Percentiles rank a stretch among this genome's conserved stretches.
Evolutionary conservation across 1,284 basidiomycete genomes (phyloP).

Genomic region (Stereum hirsutum): DNA sequence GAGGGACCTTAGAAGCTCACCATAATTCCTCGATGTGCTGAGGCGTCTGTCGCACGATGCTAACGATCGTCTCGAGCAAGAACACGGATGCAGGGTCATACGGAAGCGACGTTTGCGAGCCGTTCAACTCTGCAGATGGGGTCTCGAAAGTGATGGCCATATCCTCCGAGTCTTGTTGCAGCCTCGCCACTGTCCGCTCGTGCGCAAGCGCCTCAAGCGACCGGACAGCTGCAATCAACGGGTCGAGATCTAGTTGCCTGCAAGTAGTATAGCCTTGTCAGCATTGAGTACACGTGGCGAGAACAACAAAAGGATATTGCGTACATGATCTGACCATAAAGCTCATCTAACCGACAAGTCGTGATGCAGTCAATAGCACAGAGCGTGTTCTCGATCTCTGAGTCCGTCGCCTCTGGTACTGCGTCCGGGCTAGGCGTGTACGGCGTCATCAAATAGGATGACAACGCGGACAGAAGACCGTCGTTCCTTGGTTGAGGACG

Average conservation of each 20-base stretch:
- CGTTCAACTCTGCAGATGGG: slow-evolving; percentile 25
- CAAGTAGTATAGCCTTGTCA: slow-evolving; percentile 10
- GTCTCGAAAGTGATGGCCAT: slow-evolving; percentile 21
- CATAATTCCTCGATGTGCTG: slow-evolving; percentile 82
- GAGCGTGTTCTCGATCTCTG: slow-evolving; percentile 90
- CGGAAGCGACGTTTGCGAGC: slow-evolving; percentile 38
- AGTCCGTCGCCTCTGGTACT: slow-evolving; percentile 77
- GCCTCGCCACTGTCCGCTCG: slow-evolving; percentile 68
- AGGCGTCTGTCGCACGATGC: slow-evolving; percentile 70
- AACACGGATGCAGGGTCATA: slow-evolving; percentile 96
- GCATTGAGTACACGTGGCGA: slow-evolving; percentile 1
- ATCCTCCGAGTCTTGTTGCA: slow-evolving; percentile 63
- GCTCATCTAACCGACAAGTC: slow-evolving; percentile 88
- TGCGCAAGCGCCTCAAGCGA: slow-evolving; percentile 89
- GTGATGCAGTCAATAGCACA: slow-evolving; percentile 94
- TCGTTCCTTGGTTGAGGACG: slow-evolving; percentile 64
- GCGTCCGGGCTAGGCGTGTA: slow-evolving; percentile 70
- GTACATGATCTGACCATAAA: slow-evolving; percentile 89
- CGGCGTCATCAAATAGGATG: slow-evolving; percentile 95
- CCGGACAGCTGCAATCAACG: slow-evolving; percentile 75
- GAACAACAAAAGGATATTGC: slow-evolving; percentile 21
- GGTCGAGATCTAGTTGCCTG: slow-evolving; percentile 70
- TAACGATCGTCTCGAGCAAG: slow-evolving; percentile 90
- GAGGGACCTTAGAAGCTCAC: slow-evolving; percentile 32
- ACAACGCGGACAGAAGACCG: slow-evolving; percentile 88